Base-by-base conservation (phyloP, 345 rosid species). In the Raphanus raphanistrum region DNA sequence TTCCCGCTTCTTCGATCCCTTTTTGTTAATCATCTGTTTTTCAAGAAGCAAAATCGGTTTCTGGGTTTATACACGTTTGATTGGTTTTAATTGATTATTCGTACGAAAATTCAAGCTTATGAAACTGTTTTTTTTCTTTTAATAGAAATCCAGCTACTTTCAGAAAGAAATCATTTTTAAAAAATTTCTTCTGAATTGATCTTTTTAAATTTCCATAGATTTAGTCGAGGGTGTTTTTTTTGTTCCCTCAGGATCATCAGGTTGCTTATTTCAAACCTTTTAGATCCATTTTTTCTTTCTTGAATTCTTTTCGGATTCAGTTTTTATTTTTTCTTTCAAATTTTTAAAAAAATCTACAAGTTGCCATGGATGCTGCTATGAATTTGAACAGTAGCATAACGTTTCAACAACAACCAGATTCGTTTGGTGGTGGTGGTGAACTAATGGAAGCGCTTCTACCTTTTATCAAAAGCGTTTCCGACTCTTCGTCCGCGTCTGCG, bases 361-460 rank as follows among this genome's bases (percentile, higher is more conserved):
- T 9, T 8, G 45, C 10, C 3, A 89, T 86, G 93, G 88, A 85
- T 79, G 84, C 89, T 87, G 62, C 79, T 52, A 84, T 89, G 92
- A 88, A 95, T 82, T 79, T 88, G 59, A 84, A 84, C 83, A 82
- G 84, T 70, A 83, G 85, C 85, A 76, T 75, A 41, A 43, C 76
- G 31, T 50, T 81, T 76, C 80, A 84, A 26, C 80, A 84, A 26
- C 55, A 12, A 50, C 58, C 87, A 60, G 86, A 88, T 63, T 71
- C 79, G 8, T 85, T 70, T 52, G 87, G 89, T 6, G 71, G 50
- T 1, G 50, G 50, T 1, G 50, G 89, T 80, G 98, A 92, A 75
- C 76, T 95, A 9, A 92, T 95, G 99, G 98, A 89, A 73, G 99
- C 99, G 74, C 98, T 90, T 74, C 84, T 70, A 79, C 97, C 97